Base-by-base conservation (phyloP, 495 filamentous ascomycete species). In the Ramalina peruviana region DNA sequence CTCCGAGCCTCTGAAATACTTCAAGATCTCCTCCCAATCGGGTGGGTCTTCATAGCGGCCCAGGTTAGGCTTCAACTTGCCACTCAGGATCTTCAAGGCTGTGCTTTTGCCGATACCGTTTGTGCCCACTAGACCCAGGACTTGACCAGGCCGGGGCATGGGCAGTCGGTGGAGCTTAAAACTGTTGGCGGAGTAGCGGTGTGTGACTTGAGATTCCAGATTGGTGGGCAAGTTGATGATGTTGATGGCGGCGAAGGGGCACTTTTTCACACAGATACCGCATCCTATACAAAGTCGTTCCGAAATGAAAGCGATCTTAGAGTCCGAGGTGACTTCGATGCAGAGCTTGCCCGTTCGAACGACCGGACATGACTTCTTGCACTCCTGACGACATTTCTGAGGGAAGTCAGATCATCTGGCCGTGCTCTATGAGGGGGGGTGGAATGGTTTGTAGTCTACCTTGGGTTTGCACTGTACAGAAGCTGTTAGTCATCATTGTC, bases 61-160 rank as follows among this genome's bases (percentile, higher is more conserved):
- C 60, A 98, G 67, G 62, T 98, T 98, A 44, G 92, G 92, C 80
- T 98, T 98, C 55, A 97, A 74, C 67, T 97, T 98, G 52, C 92
- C 92, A 60, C 87, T 92, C 55, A 98, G 79, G 62, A 98, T 96
- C 72, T 97, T 97, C 65, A 98, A 72, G 1, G 92, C 92, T 0
- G 92, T 97, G 69, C 88, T 95, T 76, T 98, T 97, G 66, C 92
- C 92, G 62, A 97, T 98, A 84, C 92, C 92, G 79, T 98, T 97
- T 47, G 90, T 96, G 61, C 92, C 92, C 17, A 98, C 92, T 40
- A 98, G 77, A 67, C 92, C 92, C 20, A 98, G 72, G n/a, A 98
- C 93, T 59, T 95, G 88, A 25, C 93, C 93, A 27, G 92, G 92
- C 39, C 92, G 80, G 40, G 92, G 92, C 71, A 88, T 95, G 26